These are phyloP conservation scores for Skeletonema marinoi DNA, from an alignment of 108 stramenopile species.

Conservation along the genomic window DNA sequence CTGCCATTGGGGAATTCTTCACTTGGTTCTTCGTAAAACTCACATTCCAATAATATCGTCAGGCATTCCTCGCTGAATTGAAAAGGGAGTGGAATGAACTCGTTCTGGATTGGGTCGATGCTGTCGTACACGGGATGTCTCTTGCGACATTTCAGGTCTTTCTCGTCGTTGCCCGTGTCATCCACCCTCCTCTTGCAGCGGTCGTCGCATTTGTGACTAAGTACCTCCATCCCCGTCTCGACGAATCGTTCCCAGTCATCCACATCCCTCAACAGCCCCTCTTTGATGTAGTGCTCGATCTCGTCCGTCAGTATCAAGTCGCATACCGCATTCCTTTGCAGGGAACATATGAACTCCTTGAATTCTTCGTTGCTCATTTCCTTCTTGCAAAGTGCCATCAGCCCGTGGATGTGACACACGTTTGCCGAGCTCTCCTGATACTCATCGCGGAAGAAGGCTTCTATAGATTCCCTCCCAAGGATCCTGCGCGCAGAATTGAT, in stretches of 20 bases:
- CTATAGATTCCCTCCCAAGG: not conserved
- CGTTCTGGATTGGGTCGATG: not conserved
- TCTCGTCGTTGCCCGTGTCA: not conserved
- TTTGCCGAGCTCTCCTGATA: conserved; percentile 20
- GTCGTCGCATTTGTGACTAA: conserved; percentile 1
- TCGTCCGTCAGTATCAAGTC: conserved; percentile 1
- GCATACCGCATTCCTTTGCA: conserved; percentile 9
- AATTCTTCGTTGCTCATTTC: conserved; percentile 12
- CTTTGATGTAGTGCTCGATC: not conserved
- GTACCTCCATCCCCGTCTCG: not conserved
- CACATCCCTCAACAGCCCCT: not conserved
- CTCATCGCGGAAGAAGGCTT: conserved; percentile 23
- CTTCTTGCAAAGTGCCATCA: not conserved
- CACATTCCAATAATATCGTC: not conserved
- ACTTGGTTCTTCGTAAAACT: not conserved
- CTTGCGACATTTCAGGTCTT: not conserved
- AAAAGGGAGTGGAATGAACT: not conserved
- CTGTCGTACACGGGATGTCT: not conserved
- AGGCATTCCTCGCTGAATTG: not conserved
- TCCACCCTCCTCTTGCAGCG: conserved; percentile 1
- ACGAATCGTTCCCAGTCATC: conserved; percentile 4
- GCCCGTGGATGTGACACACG: conserved; percentile 23
- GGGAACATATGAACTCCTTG: not conserved
- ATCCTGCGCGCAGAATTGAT: not conserved
- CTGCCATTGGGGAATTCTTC: not conserved